Base-by-base conservation (phyloP, 2,329 filamentous ascomycete species). In the Ophiostoma montium region DNA sequence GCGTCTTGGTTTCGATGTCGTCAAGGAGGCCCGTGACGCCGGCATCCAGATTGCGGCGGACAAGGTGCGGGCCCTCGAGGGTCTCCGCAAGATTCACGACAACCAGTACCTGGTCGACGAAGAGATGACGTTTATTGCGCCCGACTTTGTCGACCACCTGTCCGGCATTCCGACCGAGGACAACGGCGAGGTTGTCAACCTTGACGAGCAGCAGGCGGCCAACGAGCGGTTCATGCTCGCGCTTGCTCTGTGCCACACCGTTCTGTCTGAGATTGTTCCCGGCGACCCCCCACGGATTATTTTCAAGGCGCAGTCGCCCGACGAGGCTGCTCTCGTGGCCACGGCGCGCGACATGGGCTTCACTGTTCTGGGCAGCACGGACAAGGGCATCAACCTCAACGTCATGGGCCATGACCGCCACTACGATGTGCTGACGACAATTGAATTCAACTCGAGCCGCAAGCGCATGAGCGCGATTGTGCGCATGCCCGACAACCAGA, bases 381-480 rank as follows among this genome's bases (percentile, higher is more conserved):
- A 78, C 35, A 85, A 94, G 54, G 86, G 86, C 47, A 84, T 98
- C 54, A 78, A 86, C 47, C 61, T 98, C 49, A 95, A 95, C 56
- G 74, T 94, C 7, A 76, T 94, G 69, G 94, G 92, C 45, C 75
- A 88, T 58, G 88, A 96, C 57, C 76, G 80, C 43, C 80, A 83
- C 53, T 98, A 92, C 62, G 82, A 80, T 15, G 83, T 98, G 31
- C 75, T 98, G 44, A 96, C 95, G 65, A 95, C 85, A 1, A 82
- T 98, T 35, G 92, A 98, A 62, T 98, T 98, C 71, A 96, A 96
- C 63, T 96, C 90, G 0, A 88, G 84, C 39, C 78, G 92, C 59
- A 98, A 98, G 69, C 80, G 92, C 56, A 98, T 98, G 92, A 96
- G 89, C 65, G 86, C 89, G 2, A 95, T 98, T 57, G 81, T 98